Evolutionary conservation across 2,329 filamentous ascomycete species (phyloP), one percentile per base, ranked within the genome.

Genomic region (Paraconiothyrium brasiliense): DNA sequence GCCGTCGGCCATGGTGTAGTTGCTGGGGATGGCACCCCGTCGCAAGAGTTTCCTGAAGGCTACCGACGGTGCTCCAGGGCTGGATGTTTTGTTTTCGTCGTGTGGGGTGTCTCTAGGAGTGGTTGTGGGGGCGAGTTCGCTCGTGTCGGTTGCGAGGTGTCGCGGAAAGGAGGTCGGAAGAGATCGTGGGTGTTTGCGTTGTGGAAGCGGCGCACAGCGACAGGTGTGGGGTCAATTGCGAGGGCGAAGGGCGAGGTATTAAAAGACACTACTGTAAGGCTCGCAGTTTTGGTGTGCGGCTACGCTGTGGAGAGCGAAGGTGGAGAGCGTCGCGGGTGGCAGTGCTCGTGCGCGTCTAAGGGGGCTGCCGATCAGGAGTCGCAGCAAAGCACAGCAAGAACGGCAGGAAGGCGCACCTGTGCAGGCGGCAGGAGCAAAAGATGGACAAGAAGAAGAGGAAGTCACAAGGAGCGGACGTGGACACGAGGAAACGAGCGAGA

Each of bases 1-100:
- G 43, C 63, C 59, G 54, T 80, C 77, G 27, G 75, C 75, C 78
- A 80, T 80, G 66, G 54, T 59, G 66, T 35, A 41, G 54, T 47
- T 51, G 60, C 59, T 32, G 44, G 66, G 65, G 68, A 64, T 10
- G 51, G 52, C 39, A 55, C 64, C 66, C 66, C 64, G 68, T 66
- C 62, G 66, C 69, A 64, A 62, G 46, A 60, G 59, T 43, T 44
- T 54, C 56, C 32, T 34, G 44, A 43, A 16, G 51, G 44, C 55
- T 65, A 64, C 44, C 61, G 60, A 35, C 41, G n/a, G 43, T 48
- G 8, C 41, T 61, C 64, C 69, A 68, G 35, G 41, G n/a, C 41
- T 57, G 16, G 22, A 7, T 58, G 6, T 27, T 52, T 3, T 22
- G 39, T 30, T 6, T 20, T 30, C 22, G n/a, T 49, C 22, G n/a